phyloP scores from a whole-genome alignment of 208 protist genomes.

The Herpetomonas muscarum region DNA sequence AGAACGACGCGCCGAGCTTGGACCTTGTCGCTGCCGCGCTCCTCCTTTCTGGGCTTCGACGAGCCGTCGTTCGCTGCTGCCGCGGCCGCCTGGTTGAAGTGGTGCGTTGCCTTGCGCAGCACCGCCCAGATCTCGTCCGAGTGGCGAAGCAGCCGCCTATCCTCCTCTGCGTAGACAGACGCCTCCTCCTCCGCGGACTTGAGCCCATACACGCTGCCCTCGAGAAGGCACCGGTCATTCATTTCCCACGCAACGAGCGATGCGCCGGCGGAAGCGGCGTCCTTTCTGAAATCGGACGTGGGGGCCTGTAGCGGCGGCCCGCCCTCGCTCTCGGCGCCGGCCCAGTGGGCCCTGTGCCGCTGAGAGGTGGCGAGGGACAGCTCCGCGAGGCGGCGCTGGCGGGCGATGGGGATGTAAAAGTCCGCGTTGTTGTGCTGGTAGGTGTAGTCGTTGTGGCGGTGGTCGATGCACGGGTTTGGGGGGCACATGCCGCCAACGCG shows the following conservation, averaged over 20 bases:
- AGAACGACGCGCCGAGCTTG: too few species aligned
- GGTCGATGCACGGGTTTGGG: constrained; percentile 5
- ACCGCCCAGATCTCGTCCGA: constrained; percentile 40
- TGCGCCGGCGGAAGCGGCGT: neutral
- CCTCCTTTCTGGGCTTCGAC: neutral
- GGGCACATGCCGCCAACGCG: neutral
- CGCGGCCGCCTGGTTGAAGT: constrained; percentile 31
- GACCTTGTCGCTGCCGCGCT: neutral
- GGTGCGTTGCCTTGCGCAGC: constrained; percentile 31
- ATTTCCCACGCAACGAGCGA: neutral
- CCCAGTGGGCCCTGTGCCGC: too few species aligned
- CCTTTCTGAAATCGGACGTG: too few species aligned
- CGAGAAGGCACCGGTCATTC: constrained; percentile 5
- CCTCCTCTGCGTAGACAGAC: constrained; percentile 25
- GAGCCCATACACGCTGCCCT: constrained; percentile 29
- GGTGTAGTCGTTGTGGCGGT: constrained; percentile 40
- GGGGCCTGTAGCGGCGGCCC: too few species aligned
- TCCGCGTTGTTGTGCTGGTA: constrained; percentile 23
- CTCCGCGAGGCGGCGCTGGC: neutral
- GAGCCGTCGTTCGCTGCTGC: neutral
- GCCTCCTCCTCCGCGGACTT: constrained; percentile 30
- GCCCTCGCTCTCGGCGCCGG: too few species aligned
- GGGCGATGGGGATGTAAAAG: constrained; percentile 15
- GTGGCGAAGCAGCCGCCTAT: constrained; percentile 21
- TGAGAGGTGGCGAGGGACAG: too few species aligned